A percentile compares a stretch with the other conserved stretches of the same genome.
phyloP scores from a whole-genome alignment of 371 early-diverging fungal genomes.

The Coemansia sp. region DNA sequence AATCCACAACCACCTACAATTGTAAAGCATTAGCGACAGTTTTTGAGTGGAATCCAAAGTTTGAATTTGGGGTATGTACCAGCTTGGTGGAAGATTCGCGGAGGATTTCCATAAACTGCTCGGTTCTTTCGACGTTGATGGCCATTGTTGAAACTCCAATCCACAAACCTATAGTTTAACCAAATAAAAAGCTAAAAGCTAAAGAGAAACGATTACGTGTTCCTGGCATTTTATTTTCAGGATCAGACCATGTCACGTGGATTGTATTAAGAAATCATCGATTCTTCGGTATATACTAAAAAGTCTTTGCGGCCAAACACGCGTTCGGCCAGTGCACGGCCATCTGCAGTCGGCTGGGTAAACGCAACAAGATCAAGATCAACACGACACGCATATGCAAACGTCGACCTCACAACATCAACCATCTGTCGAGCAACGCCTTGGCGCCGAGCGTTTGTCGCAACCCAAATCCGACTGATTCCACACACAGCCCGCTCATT shows the following conservation, averaged over 20 bases:
- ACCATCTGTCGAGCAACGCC: constrained; percentile 52
- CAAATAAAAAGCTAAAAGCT: neutral
- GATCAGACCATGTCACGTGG: constrained; percentile 4
- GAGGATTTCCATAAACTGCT: constrained; percentile 42
- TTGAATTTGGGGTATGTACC: constrained; percentile 12
- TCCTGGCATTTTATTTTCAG: no score
- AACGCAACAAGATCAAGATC: constrained; percentile 46
- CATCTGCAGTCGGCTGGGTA: constrained; percentile 54
- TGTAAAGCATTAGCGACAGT: neutral
- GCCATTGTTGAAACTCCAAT: constrained; percentile 22
- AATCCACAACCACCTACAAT: constrained; percentile 62
- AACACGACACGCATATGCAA: constrained; percentile 52
- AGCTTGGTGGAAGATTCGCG: constrained; percentile 37
- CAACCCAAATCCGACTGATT: constrained; percentile 58
- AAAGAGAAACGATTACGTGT: constrained; percentile 4
- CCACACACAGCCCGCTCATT: constrained; percentile 44
- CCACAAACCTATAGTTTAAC: neutral
- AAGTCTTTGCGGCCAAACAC: constrained; percentile 39
- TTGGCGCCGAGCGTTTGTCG: constrained; percentile 45
- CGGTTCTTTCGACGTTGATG: constrained; percentile 31
- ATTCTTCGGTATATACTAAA: constrained; percentile 39
- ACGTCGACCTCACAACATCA: constrained; percentile 38
- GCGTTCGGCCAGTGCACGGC: constrained; percentile 37
- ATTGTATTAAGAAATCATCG: neutral
- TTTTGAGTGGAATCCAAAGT: neutral